Percentiles rank a stretch among this genome's conserved stretches.
Conservation (phyloP, 352 stramenopile genomes). For the Peronospora farinosa region DNA sequence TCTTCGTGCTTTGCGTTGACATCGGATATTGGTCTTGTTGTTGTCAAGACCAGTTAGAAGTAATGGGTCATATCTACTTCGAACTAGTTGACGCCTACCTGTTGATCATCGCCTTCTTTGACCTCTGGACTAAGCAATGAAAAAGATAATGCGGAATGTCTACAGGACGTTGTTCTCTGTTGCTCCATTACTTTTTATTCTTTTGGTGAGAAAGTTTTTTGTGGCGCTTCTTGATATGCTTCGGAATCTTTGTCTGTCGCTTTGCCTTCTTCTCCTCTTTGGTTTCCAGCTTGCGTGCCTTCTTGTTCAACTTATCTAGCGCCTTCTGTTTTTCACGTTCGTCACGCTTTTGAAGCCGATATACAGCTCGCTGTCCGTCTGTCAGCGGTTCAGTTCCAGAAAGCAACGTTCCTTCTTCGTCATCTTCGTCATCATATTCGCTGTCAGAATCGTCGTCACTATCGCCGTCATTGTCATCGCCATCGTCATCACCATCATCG, state of each 20-base stretch:
- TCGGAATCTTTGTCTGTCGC: conserved; percentile 96
- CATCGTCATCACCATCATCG: conserved; percentile 32
- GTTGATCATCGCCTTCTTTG: neutral
- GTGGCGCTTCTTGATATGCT: conserved; percentile 97
- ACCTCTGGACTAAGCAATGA: neutral
- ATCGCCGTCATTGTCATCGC: conserved; percentile 23
- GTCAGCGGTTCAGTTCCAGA: conserved; percentile 44
- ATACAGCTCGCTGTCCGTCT: conserved; percentile 79
- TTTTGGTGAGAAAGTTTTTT: conserved; percentile 93
- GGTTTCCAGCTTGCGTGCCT: conserved; percentile 93
- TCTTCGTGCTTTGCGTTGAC: neutral
- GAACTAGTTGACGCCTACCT: too few species aligned
- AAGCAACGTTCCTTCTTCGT: conserved; percentile 11
- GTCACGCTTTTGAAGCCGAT: conserved; percentile 72
- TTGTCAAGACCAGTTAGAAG: neutral
- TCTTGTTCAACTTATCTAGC: conserved; percentile 71
- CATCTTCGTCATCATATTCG: conserved; percentile 23
- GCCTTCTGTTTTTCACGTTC: conserved; percentile 51
- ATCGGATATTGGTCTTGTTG: neutral
- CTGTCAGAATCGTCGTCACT: conserved; percentile 32
- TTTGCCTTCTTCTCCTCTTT: conserved; percentile 93
- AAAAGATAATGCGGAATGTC: neutral
- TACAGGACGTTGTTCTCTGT: neutral
- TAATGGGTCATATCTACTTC: too few species aligned
- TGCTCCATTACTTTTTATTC: conserved; percentile 27